A percentile compares a stretch with the other conserved stretches of the same genome.
These are phyloP conservation scores for Leccinum aurantiacum DNA, from an alignment of 768 basidiomycete species.

Conservation along the genomic window DNA sequence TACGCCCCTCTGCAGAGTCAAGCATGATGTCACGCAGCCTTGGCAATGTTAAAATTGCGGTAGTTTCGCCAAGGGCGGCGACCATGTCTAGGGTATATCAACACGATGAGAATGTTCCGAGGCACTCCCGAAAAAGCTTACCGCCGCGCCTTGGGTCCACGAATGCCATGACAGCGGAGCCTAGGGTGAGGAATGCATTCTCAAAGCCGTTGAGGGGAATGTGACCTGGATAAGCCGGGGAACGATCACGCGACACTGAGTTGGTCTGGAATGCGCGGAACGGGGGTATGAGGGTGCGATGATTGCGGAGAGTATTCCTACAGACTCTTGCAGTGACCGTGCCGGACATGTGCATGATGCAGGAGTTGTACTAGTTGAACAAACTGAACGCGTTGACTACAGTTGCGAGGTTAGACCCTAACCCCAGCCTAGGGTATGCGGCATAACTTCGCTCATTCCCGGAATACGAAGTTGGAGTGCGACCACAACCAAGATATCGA, in stretches of 20 bases:
- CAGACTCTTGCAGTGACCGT: not conserved
- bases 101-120: not conserved
- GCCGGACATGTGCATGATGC: not conserved
- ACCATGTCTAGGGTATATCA: slow-evolving; percentile 74
- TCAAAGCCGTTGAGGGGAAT: slow-evolving; percentile 82
- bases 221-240: slow-evolving; percentile 73
- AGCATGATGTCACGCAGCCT: slow-evolving; percentile 77
- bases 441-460: not conserved
- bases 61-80: slow-evolving; percentile 91
- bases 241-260: slow-evolving; percentile 7
- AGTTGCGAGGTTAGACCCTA: slow-evolving; percentile 5
- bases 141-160: slow-evolving; percentile 82
- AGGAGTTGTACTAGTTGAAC: not conserved
- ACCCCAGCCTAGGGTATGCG: slow-evolving; percentile 20
- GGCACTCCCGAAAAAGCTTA: slow-evolving; percentile 36
- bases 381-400: not conserved
- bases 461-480: not conserved
- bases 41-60: slow-evolving; percentile 77
- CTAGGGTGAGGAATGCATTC: slow-evolving; percentile 80
- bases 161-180: slow-evolving; percentile 82
- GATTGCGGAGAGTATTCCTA: not conserved
- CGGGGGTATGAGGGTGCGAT: not conserved
- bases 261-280: slow-evolving; percentile 18
- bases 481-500: not conserved
- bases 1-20: slow-evolving; percentile 75